These are phyloP conservation scores for Xylariaceae sp. DNA, from an alignment of 2,329 filamentous ascomycete species.

Conservation along the genomic window DNA sequence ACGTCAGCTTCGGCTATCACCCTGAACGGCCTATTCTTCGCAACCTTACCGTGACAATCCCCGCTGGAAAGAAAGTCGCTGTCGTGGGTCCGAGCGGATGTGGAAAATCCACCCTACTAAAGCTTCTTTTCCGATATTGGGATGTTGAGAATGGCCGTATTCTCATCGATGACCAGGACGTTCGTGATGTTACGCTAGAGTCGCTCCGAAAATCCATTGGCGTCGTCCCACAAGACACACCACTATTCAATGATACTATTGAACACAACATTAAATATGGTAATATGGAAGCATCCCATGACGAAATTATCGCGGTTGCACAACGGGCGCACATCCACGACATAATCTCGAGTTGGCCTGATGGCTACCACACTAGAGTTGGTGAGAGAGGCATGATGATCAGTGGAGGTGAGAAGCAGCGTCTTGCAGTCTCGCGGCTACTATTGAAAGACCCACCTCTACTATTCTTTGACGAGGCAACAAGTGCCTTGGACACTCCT, in stretches of 20 bases:
- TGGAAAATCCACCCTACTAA: slow-evolving; percentile 91
- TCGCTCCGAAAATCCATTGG: slow-evolving; percentile 85
- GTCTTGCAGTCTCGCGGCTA: slow-evolving; percentile 79
- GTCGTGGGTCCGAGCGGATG: slow-evolving; percentile 95
- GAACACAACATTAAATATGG: slow-evolving; percentile 96
- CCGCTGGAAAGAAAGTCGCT: slow-evolving; percentile 93
- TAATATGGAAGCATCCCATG: slow-evolving; percentile 72
- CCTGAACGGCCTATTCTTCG: slow-evolving; percentile 83
- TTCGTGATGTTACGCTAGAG: slow-evolving; percentile 79
- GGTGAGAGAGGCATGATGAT: slow-evolving; percentile 97
- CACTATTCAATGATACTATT: slow-evolving; percentile 95
- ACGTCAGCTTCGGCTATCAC: slow-evolving; percentile 93
- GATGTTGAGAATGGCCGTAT: slow-evolving; percentile 86
- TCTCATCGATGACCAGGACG: slow-evolving; percentile 89
- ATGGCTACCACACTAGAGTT: slow-evolving; percentile 89
- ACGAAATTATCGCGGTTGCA: slow-evolving; percentile 76
- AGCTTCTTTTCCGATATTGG: slow-evolving; percentile 92
- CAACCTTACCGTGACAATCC: slow-evolving; percentile 84
- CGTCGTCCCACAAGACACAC: slow-evolving; percentile 95
- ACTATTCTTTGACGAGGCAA: slow-evolving; percentile 94
- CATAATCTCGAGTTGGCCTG: slow-evolving; percentile 75
- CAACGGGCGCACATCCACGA: slow-evolving; percentile 84
- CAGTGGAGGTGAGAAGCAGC: slow-evolving; percentile 90
- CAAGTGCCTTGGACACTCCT: slow-evolving; percentile 87
- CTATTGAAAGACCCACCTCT: slow-evolving; percentile 88